Conservation (phyloP, 768 basidiomycete genomes). For the Lepiota subincarnata region DNA sequence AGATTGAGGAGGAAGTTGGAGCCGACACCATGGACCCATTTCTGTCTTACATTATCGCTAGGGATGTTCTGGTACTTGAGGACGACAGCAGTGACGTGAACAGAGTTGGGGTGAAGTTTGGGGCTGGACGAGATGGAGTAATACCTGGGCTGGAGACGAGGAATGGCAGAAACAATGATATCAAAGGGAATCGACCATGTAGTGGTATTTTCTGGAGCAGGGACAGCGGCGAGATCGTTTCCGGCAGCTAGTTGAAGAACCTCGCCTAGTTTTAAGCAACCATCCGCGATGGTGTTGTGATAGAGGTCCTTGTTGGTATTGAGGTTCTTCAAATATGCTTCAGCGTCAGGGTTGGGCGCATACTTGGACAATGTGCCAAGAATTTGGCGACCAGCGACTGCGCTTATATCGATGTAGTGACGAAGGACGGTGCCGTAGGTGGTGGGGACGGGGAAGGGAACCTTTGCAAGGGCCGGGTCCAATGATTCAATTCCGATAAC, state of each 20-base stretch:
- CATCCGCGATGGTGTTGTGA: conserved; percentile 65
- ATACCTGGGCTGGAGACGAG: conserved; percentile 94
- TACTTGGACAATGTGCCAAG: conserved; percentile 84
- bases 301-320: conserved; percentile 89
- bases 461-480: conserved; percentile 95
- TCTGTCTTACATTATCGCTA: conserved; percentile 45
- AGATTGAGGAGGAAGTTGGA: conserved; percentile 96
- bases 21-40: conserved; percentile 84
- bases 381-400: conserved; percentile 91
- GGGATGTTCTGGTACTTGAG: conserved; percentile 82
- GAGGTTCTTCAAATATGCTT: conserved; percentile 66
- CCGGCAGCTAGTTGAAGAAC: conserved; percentile 88
- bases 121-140: conserved; percentile 99
- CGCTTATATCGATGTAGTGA: conserved; percentile 96
- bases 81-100: conserved; percentile 94
- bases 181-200: conserved; percentile 94
- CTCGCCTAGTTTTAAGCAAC: conserved; percentile 90
- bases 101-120: conserved; percentile 81
- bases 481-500: conserved; percentile 94
- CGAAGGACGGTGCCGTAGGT: conserved; percentile 91
- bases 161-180: conserved; percentile 88
- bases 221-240: conserved; percentile 55
- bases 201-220: conserved; percentile 74
- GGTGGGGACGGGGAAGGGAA: conserved; percentile 97
- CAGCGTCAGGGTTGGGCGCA: conserved; percentile 78